Conservation (phyloP, 306 rosid genomes). For the Dalbergia cochinchinensis region DNA sequence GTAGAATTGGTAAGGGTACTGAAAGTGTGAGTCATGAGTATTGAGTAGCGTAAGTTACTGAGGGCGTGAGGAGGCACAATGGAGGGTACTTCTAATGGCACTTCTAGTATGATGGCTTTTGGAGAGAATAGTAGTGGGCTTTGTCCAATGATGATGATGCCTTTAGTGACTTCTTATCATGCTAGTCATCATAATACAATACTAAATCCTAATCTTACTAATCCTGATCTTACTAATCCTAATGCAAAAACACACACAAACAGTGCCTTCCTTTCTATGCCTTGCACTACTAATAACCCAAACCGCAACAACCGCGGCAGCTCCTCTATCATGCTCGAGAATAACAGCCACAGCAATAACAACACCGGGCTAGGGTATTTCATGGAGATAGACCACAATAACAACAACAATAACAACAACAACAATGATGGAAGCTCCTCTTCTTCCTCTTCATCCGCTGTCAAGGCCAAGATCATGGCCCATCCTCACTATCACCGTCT, state of each 20-base stretch:
- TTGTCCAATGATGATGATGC: slow-evolving; percentile 75
- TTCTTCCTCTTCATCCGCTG: slow-evolving; percentile 44
- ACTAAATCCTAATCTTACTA: not conserved
- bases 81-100: slow-evolving; percentile 62
- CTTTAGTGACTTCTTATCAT: slow-evolving; percentile 53
- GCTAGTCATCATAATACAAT: not conserved
- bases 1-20: too few relatives aligned
- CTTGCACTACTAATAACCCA: slow-evolving; percentile 32
- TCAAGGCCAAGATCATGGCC: slow-evolving; percentile 87
- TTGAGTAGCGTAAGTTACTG: too few relatives aligned
- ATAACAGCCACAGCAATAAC: slow-evolving; percentile 8
- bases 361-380: slow-evolving; percentile 48
- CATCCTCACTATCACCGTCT: slow-evolving; percentile 96
- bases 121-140: slow-evolving; percentile 63
- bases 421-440: slow-evolving; percentile 44
- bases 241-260: slow-evolving; percentile 31
- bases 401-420: slow-evolving; percentile 30
- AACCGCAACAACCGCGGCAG: slow-evolving; percentile 38
- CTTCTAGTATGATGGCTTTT: slow-evolving; percentile 61
- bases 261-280: slow-evolving; percentile 45
- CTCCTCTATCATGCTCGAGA: slow-evolving; percentile 44
- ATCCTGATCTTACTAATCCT: slow-evolving; percentile 36
- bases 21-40: too few relatives aligned
- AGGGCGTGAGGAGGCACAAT: not conserved
- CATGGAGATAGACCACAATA: slow-evolving; percentile 56